These are phyloP conservation scores for Gaultheria prostrata DNA, from an alignment of 148 eudicot species.

Conservation along the genomic window DNA sequence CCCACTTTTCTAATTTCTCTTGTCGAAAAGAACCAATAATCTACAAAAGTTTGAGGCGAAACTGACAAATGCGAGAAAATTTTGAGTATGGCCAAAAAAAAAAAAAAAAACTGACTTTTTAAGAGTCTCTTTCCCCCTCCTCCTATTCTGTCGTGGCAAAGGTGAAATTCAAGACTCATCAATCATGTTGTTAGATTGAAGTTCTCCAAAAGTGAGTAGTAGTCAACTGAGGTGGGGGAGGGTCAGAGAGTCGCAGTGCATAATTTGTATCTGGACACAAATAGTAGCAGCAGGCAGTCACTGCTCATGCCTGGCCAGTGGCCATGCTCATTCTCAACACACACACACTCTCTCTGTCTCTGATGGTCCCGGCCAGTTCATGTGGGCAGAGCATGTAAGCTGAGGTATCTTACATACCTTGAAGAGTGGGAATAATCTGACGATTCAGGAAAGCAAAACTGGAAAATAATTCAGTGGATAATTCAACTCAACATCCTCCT, in stretches of 20 bases:
- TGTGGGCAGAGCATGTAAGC: conserved; percentile 5
- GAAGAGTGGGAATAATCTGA: conserved; percentile 10
- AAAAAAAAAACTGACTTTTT: too few species aligned
- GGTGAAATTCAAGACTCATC: not conserved
- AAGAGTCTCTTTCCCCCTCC: too few species aligned
- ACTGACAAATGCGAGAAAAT: too few species aligned
- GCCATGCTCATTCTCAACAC: not conserved
- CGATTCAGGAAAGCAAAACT: not conserved
- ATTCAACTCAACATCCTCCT: not conserved
- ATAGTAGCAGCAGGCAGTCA: not conserved
- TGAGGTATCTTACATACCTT: not conserved
- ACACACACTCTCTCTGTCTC: not conserved
- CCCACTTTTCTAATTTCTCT: too few species aligned
- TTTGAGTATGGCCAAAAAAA: too few species aligned
- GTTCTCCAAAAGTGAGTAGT: not conserved
- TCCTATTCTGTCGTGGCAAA: not conserved
- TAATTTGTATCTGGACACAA: not conserved
- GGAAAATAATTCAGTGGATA: not conserved
- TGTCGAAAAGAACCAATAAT: too few species aligned
- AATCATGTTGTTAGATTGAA: not conserved
- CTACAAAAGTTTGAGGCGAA: too few species aligned
- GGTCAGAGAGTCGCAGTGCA: not conserved
- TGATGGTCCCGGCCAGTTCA: not conserved
- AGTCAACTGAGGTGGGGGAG: not conserved
- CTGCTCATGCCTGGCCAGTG: not conserved